These are phyloP conservation scores for Aspergillus fijiensis DNA, from an alignment of 2,329 filamentous ascomycete species.

Conservation along the genomic window DNA sequence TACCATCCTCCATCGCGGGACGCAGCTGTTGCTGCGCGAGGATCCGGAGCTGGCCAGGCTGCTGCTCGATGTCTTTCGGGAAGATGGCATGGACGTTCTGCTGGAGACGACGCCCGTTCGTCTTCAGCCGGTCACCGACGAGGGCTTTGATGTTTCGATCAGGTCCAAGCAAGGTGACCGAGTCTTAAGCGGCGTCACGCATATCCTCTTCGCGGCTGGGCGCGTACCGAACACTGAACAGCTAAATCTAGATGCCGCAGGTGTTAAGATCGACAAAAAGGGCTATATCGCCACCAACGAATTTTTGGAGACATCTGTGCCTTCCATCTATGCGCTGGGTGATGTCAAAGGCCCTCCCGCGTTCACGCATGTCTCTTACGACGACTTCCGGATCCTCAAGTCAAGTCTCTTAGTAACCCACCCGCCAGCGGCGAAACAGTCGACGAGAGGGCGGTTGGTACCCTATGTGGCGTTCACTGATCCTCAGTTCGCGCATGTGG, in stretches of 20 bases:
- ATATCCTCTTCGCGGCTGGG: slow-evolving; percentile 3
- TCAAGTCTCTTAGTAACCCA: not conserved
- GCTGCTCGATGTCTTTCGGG: not conserved
- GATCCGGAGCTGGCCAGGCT: not conserved
- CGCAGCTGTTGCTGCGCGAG: slow-evolving; percentile 1
- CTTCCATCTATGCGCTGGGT: slow-evolving; percentile 3
- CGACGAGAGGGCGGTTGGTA: not conserved
- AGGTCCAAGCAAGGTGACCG: not conserved
- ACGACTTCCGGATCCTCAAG: slow-evolving; percentile 7
- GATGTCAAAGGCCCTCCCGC: slow-evolving; percentile 10
- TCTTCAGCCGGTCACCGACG: not conserved
- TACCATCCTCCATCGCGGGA: not conserved
- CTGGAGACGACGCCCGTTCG: not conserved
- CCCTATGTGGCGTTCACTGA: slow-evolving; percentile 12
- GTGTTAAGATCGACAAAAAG: not conserved
- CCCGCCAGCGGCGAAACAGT: not conserved
- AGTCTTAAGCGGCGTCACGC: not conserved
- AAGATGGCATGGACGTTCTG: not conserved
- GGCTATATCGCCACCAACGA: slow-evolving; percentile 3
- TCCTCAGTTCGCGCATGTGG: slow-evolving; percentile 10
- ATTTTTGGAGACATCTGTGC: slow-evolving; percentile 3
- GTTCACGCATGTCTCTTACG: slow-evolving; percentile 11
- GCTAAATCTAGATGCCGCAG: not conserved
- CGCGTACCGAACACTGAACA: slow-evolving; percentile 1
- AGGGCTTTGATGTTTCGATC: not conserved